Conservation (phyloP, 805 yeast genomes). For the Ogataea pilisensis region DNA sequence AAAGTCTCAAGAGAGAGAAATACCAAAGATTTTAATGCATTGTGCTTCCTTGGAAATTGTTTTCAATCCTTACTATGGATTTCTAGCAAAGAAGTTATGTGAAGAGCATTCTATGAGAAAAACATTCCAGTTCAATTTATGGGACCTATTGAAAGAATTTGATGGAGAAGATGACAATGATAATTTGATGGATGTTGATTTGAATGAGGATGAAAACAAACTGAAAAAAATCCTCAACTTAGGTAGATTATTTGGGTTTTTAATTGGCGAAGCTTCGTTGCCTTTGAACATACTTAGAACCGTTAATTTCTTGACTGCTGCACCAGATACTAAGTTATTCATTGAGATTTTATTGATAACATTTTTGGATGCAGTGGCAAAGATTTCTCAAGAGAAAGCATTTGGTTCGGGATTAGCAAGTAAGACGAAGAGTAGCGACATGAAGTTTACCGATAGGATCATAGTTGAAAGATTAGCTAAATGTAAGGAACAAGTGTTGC, state of each 20-base stretch:
- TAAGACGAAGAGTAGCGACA: slow-evolving; percentile 27
- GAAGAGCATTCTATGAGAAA: slow-evolving; percentile 71
- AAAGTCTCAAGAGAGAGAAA: slow-evolving; percentile 77
- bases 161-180: slow-evolving; percentile 45
- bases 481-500: slow-evolving; percentile 52
- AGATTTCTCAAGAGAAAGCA: slow-evolving; percentile 49
- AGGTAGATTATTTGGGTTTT: slow-evolving; percentile 75
- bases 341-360: slow-evolving; percentile 70
- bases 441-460: slow-evolving; percentile 30
- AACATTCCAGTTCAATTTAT: slow-evolving; percentile 80
- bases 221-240: slow-evolving; percentile 60
- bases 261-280: slow-evolving; percentile 70
- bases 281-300: slow-evolving; percentile 70
- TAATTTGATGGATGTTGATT: slow-evolving; percentile 24
- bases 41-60: slow-evolving; percentile 80
- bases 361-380: slow-evolving; percentile 60
- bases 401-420: slow-evolving; percentile 38
- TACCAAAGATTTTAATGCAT: slow-evolving; percentile 79
- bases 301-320: slow-evolving; percentile 66
- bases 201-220: slow-evolving; percentile 54
- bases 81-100: slow-evolving; percentile 73
- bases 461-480: slow-evolving; percentile 39
- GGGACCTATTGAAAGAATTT: slow-evolving; percentile 78
- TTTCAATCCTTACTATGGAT: slow-evolving; percentile 87
- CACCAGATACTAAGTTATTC: slow-evolving; percentile 59